These are phyloP conservation scores for Vigna unguiculata DNA, from an alignment of 306 rosid species.

Conservation along the genomic window DNA sequence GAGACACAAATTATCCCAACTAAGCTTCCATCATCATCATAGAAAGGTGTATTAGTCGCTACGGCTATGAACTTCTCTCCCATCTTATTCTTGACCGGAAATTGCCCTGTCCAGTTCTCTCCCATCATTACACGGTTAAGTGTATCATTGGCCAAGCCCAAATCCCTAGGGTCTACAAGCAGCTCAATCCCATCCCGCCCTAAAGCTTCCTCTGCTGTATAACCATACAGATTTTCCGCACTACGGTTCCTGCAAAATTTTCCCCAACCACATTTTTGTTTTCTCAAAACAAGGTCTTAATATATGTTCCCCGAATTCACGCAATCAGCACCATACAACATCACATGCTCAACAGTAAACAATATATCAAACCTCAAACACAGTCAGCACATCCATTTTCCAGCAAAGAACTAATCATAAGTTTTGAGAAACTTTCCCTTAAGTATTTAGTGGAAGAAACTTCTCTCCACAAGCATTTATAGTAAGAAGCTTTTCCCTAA, in stretches of 20 bases:
- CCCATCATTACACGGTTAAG: constrained; percentile 68
- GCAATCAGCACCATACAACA: constrained; percentile 37
- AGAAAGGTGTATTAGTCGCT: constrained; percentile 79
- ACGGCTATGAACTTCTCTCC: constrained; percentile 71
- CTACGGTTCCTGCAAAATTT: constrained; percentile 81
- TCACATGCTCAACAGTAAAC: constrained; percentile 15
- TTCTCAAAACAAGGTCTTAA: constrained; percentile 5
- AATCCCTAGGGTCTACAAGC: constrained; percentile 70
- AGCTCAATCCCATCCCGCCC: constrained; percentile 73
- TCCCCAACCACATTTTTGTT: constrained; percentile 11
- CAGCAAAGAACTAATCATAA: background rate
- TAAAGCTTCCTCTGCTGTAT: constrained; percentile 83
- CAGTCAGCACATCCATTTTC: constrained; percentile 4
- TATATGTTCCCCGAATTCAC: constrained; percentile 11
- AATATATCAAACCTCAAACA: constrained; percentile 18
- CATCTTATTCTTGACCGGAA: constrained; percentile 75
- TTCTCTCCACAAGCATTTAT: background rate
- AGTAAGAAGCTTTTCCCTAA: background rate
- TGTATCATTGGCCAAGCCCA: constrained; percentile 57
- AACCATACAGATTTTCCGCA: constrained; percentile 86
- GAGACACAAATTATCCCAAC: constrained; percentile 82
- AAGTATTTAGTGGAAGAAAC: background rate
- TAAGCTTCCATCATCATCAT: constrained; percentile 78
- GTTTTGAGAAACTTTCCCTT: background rate
- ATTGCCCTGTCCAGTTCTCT: constrained; percentile 92